Base-by-base conservation (phyloP, 2,329 filamentous ascomycete species). In the Colletotrichum trifolii region DNA sequence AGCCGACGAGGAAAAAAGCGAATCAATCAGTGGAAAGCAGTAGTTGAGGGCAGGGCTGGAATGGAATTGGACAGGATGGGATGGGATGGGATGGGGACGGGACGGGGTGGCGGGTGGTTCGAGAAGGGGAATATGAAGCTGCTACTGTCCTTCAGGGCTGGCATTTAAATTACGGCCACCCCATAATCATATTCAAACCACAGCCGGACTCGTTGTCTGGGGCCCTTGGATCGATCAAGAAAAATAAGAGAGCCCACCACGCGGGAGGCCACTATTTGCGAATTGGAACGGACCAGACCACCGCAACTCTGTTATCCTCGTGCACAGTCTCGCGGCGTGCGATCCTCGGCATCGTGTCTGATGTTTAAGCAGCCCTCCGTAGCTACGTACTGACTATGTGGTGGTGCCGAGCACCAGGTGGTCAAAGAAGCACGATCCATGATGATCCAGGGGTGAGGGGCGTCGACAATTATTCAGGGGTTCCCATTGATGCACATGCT, bases 141-240 rank as follows among this genome's bases (percentile, higher is more conserved):
- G 52, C 58, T 25, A 25, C 25, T 65, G 52, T 17, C 40, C 57
- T 42, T 65, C 62, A 65, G 62, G 62, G 62, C 58, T 55, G 47
- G 62, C 62, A 65, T 65, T 65, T 62, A 65, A 65, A 65, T 65
- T 65, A 62, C 61, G 58, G 58, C 50, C 58, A 65, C 62, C 61
- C 62, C 58, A 65, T 65, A 55, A 64, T 62, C 55, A 57, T 48
- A 54, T 49, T 64, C 49, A 60, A 65, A 65, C 48, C 46, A 50
- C 46, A 65, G 25, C 40, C 57, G 57, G 50, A 25, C 25, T 25
- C 4, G 25, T 25, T 5, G 25, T 25, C 25, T 25, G 25, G 25
- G 25, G 25, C 25, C 25, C 25, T 50, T 54, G 56, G 57, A 50
- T 61, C 49, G 62, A 61, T 61, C 55, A 47, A 49, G 48, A 61